phyloP scores from a whole-genome alignment of 331 rosid species.

The Cydonia oblonga region DNA sequence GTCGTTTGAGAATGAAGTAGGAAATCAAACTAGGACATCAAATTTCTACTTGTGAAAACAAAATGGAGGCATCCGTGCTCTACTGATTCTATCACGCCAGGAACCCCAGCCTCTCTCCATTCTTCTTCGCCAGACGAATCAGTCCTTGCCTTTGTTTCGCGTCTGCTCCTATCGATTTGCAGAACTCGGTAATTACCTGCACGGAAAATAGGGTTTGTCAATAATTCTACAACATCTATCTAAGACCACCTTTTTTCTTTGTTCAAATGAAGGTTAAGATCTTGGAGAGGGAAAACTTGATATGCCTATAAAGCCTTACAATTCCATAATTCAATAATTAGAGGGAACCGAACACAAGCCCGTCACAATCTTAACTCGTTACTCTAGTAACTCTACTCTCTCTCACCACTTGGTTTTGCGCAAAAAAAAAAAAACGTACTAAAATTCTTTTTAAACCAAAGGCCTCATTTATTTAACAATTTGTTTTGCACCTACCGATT shows the following conservation, averaged over 20 bases:
- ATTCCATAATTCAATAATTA: neutral
- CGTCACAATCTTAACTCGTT: neutral
- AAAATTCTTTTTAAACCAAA: neutral
- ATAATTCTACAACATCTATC: neutral
- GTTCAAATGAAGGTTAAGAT: neutral
- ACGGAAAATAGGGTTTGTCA: neutral
- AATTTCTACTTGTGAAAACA: slow-evolving; percentile 28
- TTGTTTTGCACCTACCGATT: neutral
- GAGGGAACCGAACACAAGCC: neutral
- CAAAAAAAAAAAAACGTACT: too few relatives aligned
- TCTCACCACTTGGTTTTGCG: neutral
- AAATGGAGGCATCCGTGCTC: slow-evolving; percentile 10
- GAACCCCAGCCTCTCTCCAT: slow-evolving; percentile 89
- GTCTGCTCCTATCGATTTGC: slow-evolving; percentile 98
- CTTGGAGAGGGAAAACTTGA: neutral
- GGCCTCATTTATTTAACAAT: neutral
- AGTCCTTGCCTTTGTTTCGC: slow-evolving; percentile 96
- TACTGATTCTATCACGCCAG: slow-evolving; percentile 50
- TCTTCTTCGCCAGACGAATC: slow-evolving; percentile 94
- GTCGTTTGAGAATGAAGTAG: slow-evolving; percentile 5
- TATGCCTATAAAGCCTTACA: neutral
- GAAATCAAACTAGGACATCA: slow-evolving; percentile 10
- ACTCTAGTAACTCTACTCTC: neutral
- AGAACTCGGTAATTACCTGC: slow-evolving; percentile 89
- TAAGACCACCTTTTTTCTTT: neutral